phyloP scores from a whole-genome alignment of 192 early-diverging fungal genomes.

The Diversispora eburnea region DNA sequence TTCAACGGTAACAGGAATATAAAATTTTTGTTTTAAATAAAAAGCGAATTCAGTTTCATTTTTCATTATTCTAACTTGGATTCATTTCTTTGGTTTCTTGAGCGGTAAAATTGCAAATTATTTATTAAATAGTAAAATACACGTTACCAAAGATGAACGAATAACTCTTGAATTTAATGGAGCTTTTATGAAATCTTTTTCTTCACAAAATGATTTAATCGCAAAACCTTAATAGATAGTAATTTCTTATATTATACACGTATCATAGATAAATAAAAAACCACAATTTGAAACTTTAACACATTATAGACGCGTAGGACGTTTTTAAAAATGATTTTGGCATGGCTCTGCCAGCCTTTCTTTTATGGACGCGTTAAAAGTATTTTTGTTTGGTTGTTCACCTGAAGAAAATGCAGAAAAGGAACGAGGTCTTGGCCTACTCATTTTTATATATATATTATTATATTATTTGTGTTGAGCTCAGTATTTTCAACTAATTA shows the following conservation, averaged over 20 bases:
- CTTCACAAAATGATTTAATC: not conserved
- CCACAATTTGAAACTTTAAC: not conserved
- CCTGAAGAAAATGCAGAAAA: constrained; percentile 4
- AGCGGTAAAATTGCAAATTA: not conserved
- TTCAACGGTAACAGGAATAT: no score
- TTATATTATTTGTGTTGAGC: no score
- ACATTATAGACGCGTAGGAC: not conserved
- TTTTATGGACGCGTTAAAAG: not conserved
- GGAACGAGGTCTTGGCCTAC: constrained; percentile 5
- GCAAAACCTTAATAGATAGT: not conserved
- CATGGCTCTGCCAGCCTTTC: not conserved
- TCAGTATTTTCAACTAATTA: no score
- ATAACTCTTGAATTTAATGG: constrained; percentile 7
- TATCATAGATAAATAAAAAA: not conserved
- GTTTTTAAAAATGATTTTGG: no score
- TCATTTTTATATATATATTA: no score
- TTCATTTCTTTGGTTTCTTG: no score
- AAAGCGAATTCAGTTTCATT: no score
- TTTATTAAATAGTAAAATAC: not conserved
- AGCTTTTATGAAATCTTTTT: not conserved
- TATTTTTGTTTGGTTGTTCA: not conserved
- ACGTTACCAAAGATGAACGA: not conserved
- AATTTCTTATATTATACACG: not conserved
- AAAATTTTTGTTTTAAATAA: no score
- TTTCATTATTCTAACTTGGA: no score